phyloP scores from a whole-genome alignment of 164 flowering plant species.

The Euptelea pleiosperma region DNA sequence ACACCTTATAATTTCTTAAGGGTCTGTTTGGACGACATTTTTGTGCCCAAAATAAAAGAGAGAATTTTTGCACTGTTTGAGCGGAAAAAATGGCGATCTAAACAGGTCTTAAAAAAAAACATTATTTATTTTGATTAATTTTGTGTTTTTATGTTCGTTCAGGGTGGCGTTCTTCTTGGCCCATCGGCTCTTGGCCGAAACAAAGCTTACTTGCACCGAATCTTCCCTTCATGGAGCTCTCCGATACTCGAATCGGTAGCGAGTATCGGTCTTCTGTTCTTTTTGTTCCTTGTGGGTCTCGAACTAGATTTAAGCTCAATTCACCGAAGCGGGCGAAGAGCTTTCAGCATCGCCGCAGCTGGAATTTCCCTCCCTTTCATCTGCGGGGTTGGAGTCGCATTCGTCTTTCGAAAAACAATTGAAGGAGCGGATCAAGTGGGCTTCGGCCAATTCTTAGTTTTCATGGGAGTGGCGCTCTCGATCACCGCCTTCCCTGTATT shows the following conservation, averaged over 20 bases:
- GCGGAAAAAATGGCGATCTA: too few species aligned
- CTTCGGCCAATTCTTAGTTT: constrained; percentile 34
- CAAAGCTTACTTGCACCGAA: constrained; percentile 26
- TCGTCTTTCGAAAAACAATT: constrained; percentile 29
- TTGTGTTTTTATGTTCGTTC: constrained; percentile 6
- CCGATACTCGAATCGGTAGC: constrained; percentile 54
- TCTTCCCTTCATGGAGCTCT: constrained; percentile 59
- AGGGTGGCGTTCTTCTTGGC: constrained; percentile 71
- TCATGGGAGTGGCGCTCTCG: constrained; percentile 24
- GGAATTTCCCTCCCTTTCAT: constrained; percentile 58
- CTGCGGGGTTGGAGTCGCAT: constrained; percentile 38
- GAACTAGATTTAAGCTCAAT: constrained; percentile 51
- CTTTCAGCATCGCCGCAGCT: constrained; percentile 45
- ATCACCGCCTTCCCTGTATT: constrained; percentile 31
- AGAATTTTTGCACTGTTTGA: too few species aligned
- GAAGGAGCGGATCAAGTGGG: constrained; percentile 38
- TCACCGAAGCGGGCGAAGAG: constrained; percentile 42
- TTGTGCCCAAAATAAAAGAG: too few species aligned
- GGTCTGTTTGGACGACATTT: too few species aligned
- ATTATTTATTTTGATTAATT: neutral
- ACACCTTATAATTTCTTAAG: too few species aligned
- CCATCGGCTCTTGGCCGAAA: constrained; percentile 61
- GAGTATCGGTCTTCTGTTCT: constrained; percentile 57
- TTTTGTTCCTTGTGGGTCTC: constrained; percentile 63
- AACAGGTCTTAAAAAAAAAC: too few species aligned